phyloP scores from a whole-genome alignment of 1,139 yeast genomes.

The Geotrichum carabidarum region DNA sequence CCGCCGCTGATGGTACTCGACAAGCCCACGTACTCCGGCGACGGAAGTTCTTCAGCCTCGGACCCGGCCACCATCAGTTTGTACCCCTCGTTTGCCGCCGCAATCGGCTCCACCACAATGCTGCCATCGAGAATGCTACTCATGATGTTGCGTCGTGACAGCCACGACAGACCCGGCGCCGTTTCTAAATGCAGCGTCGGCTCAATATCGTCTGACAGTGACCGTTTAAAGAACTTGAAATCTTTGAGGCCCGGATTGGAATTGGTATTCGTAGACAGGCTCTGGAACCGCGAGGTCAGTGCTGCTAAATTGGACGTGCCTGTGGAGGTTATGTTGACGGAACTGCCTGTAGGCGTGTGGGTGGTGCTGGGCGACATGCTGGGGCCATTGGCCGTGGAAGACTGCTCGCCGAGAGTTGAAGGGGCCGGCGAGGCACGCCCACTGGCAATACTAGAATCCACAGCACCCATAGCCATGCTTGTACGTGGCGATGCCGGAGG shows the following conservation, averaged over 20 bases:
- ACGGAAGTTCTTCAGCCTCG: conserved; percentile 18
- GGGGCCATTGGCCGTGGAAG: conserved; percentile 14
- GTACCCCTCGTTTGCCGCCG: conserved; percentile 66
- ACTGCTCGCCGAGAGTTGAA: conserved; percentile 23
- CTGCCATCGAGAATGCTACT: conserved; percentile 70
- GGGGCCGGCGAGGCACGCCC: conserved; percentile 24
- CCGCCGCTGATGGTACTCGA: conserved; percentile 3
- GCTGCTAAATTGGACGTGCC: conserved; percentile 7
- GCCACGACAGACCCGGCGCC: conserved; percentile 59
- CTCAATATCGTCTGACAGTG: conserved; percentile 75
- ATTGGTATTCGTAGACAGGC: conserved; percentile 5
- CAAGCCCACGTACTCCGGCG: conserved; percentile 9
- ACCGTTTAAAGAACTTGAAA: conserved; percentile 57
- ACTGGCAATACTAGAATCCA: conserved; percentile 18
- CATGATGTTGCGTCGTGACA: conserved; percentile 56
- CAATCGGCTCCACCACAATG: conserved; percentile 79
- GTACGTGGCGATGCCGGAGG: conserved; percentile 7
- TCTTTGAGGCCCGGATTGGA: conserved; percentile 40
- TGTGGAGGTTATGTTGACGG: background rate
- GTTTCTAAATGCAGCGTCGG: conserved; percentile 56
- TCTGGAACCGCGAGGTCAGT: conserved; percentile 17
- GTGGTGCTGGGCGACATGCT: background rate
- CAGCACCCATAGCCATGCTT: conserved; percentile 1
- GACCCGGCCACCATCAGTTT: conserved; percentile 15
- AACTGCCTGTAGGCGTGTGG: conserved; percentile 5